Evolutionary conservation across 2,329 filamentous ascomycete species (phyloP).

Genomic region (Monilinia fructigena): DNA sequence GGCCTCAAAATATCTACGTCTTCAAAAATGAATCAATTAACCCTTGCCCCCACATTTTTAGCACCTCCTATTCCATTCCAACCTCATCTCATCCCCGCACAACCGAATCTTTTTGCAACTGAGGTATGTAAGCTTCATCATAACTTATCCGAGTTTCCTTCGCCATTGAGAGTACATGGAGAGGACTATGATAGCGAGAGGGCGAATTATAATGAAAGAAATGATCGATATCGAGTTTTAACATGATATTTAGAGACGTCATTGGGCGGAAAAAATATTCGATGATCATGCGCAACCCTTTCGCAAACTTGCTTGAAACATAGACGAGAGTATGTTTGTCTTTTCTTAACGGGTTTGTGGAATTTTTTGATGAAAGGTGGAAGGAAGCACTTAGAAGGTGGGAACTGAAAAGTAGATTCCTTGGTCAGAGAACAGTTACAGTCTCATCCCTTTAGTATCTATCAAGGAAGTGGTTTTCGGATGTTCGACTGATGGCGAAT

Average conservation of each 20-base stretch:
- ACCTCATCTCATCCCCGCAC: slow-evolving; percentile 29
- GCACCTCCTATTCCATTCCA: slow-evolving; percentile 30
- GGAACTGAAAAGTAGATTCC: not conserved
- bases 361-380: not conserved
- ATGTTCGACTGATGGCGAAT: slow-evolving; percentile 23
- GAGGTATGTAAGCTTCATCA: slow-evolving; percentile 30
- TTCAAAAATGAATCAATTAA: slow-evolving; percentile 25
- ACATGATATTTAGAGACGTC: slow-evolving; percentile 45
- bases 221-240: not conserved
- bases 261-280: slow-evolving; percentile 64
- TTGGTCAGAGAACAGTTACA: too few species aligned
- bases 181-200: not conserved
- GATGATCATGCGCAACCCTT: slow-evolving; percentile 51
- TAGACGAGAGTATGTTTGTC: slow-evolving; percentile 41
- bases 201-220: not conserved
- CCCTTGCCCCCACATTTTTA: slow-evolving; percentile 30
- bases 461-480: slow-evolving; percentile 20
- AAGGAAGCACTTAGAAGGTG: not conserved
- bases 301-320: slow-evolving; percentile 52
- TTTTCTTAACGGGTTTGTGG: not conserved
- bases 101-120: slow-evolving; percentile 29
- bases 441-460: not conserved
- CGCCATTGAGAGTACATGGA: not conserved
- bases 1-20: not conserved
- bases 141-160: not conserved